Conservation (phyloP, 495 filamentous ascomycete species). For the Choiromyces venosus region DNA sequence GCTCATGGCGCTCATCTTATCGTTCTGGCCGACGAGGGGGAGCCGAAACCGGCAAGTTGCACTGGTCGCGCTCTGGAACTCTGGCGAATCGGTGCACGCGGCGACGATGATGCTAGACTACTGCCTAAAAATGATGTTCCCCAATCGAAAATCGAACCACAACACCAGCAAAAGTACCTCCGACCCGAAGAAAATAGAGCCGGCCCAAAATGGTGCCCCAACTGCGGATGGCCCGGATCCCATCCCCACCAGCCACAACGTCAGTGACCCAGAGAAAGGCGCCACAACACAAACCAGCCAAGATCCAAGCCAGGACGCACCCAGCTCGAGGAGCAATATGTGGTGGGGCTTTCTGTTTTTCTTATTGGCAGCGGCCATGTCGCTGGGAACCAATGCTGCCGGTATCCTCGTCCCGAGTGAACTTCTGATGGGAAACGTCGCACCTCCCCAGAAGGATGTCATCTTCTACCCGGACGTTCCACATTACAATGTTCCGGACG, state of each 20-base stretch:
- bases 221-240: no score
- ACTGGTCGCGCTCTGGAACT: background rate
- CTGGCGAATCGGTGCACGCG: background rate
- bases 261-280: no score
- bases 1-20: background rate
- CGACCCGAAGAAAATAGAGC: no score
- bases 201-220: no score
- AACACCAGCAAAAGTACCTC: no score
- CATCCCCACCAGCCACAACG: no score
- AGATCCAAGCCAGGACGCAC: no score
- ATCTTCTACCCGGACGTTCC: background rate
- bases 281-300: no score
- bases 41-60: background rate
- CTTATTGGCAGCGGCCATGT: background rate
- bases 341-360: background rate
- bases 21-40: background rate
- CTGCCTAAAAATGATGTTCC: background rate
- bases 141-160: no score
- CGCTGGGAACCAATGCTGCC: background rate
- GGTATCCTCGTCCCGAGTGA: background rate
- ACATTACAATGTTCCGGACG: rapidly evolving
- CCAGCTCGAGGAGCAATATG: no score
- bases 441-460: background rate
- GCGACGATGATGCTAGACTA: background rate
- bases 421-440: background rate